Base-by-base conservation (phyloP, 768 basidiomycete species). In the Naematelia encephala region DNA sequence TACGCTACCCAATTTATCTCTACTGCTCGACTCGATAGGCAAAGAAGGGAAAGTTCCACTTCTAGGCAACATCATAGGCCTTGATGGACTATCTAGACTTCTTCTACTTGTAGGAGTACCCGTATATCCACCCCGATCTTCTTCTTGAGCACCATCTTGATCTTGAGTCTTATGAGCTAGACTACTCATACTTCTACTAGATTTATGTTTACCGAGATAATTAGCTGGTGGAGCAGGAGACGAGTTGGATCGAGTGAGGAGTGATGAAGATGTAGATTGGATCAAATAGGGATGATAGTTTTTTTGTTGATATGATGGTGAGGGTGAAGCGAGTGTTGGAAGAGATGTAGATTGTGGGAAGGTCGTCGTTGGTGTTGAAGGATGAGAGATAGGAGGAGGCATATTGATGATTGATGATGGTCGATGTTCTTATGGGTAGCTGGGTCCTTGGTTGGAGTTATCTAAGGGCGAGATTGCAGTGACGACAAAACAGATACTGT, bases 251-350 rank as follows among this genome's bases (percentile, higher is more conserved):
- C 69, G 58, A n/a, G 69, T 70, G 1, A 73, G 59, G n/a, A 69
- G 48, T 14, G 72, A 66, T 0, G 72, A 73, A 1, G 67, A 63
- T 13, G 72, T 67, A 1, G 64, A 56, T 12, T 70, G 72, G 27
- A 73, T 73, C n/a, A 63, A 50, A 39, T 73, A 73, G 1, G 72
- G 72, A 47, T 73, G 72, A 47, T 63, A 73, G 48, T 67, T 65
- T 21, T 69, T 61, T 3, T 56, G 51, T 14, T 57, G 51, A 12
- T 54, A 45, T 29, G 54, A 52, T 13, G 53, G 55, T 23, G 51
- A 52, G 23, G 26, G 64, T 49, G 54, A 58, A 14, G n/a, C 34
- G 42, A 60, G 43, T 8, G 45, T 47, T 2, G 61, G 51, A 21
- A 48, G 54, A 34, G 52, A 52, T 48, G 39, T 27, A 16, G 59